Conservation (phyloP, 495 filamentous ascomycete species). For the Neurospora terricola region DNA sequence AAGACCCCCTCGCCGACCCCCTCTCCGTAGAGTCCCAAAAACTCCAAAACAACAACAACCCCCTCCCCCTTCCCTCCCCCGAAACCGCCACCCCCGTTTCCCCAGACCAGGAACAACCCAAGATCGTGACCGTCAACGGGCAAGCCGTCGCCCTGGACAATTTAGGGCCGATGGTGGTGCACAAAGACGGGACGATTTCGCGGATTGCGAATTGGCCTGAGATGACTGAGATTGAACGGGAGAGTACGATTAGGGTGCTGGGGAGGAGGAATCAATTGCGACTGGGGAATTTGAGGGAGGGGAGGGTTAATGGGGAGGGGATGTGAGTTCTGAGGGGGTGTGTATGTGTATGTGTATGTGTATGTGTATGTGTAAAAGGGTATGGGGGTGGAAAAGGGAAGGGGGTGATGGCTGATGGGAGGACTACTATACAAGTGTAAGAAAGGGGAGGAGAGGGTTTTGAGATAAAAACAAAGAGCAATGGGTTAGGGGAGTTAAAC, state of each 20-base stretch:
- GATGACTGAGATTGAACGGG: slow-evolving; percentile 53
- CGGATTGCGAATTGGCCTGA: slow-evolving; percentile 58
- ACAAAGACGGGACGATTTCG: slow-evolving; percentile 52
- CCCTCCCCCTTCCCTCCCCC: slow-evolving; percentile 17
- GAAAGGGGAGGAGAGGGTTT: not conserved
- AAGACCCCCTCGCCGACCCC: not conserved
- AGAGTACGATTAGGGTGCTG: slow-evolving; percentile 52
- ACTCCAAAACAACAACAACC: not conserved
- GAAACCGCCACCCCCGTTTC: not conserved
- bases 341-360: too few species aligned
- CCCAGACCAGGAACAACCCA: slow-evolving; percentile 4
- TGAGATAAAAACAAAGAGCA: not conserved
- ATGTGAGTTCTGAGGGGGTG: not conserved
- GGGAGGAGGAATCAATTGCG: slow-evolving; percentile 54
- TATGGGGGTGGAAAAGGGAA: too few species aligned
- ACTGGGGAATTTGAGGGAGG: slow-evolving; percentile 42
- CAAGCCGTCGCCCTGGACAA: slow-evolving; percentile 44
- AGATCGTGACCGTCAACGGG: slow-evolving; percentile 43
- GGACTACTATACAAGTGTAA: too few species aligned
- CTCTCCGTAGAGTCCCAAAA: not conserved
- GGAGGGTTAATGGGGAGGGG: slow-evolving; percentile 8
- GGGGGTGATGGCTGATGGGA: too few species aligned
- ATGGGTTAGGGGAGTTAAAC: not conserved
- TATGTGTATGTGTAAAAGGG: too few species aligned
- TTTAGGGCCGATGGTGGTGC: slow-evolving; percentile 60